phyloP scores from a whole-genome alignment of 257 asterid genomes.

The Misopates orontium region DNA sequence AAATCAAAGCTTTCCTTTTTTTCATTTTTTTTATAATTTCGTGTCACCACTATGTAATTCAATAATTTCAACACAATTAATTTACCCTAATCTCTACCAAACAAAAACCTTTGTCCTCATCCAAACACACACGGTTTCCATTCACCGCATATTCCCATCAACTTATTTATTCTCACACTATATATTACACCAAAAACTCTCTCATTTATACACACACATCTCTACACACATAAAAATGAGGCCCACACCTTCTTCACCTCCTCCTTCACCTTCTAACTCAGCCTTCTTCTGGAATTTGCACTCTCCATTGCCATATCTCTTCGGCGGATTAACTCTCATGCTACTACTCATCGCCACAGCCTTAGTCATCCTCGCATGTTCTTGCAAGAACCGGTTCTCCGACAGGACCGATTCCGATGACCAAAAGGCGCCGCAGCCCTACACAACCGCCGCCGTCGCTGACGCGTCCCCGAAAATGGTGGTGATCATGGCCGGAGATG shows the following conservation, averaged over 20 bases:
- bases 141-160: too few relatives aligned
- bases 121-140: too few relatives aligned
- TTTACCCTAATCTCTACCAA: too few relatives aligned
- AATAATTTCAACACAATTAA: too few relatives aligned
- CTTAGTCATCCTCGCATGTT: conserved; percentile 44
- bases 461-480: conserved; percentile 40
- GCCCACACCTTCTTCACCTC: not conserved
- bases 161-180: too few relatives aligned
- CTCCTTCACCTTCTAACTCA: not conserved
- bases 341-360: conserved; percentile 36
- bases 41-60: too few relatives aligned
- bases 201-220: not conserved
- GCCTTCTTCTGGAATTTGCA: conserved; percentile 42
- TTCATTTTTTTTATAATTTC: too few relatives aligned
- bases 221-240: conserved; percentile 23
- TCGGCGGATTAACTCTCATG: conserved; percentile 37
- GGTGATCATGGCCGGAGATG: conserved; percentile 63
- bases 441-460: not conserved
- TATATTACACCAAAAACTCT: not conserved
- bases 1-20: too few relatives aligned
- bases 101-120: too few relatives aligned
- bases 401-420: conserved; percentile 1
- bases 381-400: conserved; percentile 29
- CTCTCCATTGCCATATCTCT: conserved; percentile 61
- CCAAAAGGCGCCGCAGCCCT: conserved; percentile 25